Percentiles rank a stretch among this genome's conserved stretches.
phyloP scores from a whole-genome alignment of 2,329 filamentous ascomycete species.

The Teratosphaeria pseudoeucalypti region DNA sequence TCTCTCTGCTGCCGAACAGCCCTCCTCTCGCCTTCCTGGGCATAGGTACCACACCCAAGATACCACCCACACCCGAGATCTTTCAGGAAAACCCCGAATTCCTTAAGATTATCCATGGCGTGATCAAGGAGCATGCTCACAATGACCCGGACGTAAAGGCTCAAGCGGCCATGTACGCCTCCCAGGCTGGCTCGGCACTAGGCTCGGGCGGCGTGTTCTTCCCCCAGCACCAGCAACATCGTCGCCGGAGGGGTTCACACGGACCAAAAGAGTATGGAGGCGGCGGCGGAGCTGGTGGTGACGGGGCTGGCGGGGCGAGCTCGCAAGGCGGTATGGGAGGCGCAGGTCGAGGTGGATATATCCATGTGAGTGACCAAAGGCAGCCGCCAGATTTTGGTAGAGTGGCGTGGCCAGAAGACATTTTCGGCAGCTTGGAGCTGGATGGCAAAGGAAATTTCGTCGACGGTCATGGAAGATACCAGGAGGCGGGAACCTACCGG shows the following conservation, averaged over 20 bases:
- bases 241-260: conserved; percentile 9
- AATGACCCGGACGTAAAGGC: conserved; percentile 47
- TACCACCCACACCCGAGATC: conserved; percentile 47
- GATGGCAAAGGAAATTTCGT: conserved; percentile 48
- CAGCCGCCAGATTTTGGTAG: conserved; percentile 53
- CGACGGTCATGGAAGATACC: conserved; percentile 47
- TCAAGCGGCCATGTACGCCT: conserved; percentile 51
- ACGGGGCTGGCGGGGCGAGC: conserved; percentile 45
- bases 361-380: conserved; percentile 51
- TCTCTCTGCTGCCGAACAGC: conserved; percentile 46
- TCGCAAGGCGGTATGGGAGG: conserved; percentile 49
- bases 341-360: conserved; percentile 49
- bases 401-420: conserved; percentile 58
- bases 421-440: conserved; percentile 55
- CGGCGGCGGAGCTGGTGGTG: conserved; percentile 34
- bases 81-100: conserved; percentile 49
- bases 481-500: conserved; percentile 52
- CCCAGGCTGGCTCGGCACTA: conserved; percentile 45
- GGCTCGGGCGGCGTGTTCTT: conserved; percentile 42
- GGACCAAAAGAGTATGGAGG: conserved; percentile 21
- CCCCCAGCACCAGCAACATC: conserved; percentile 23
- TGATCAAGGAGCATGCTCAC: conserved; percentile 44
- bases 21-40: conserved; percentile 45
- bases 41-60: conserved; percentile 43
- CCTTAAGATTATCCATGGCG: conserved; percentile 45